Conservation (phyloP, 2,329 filamentous ascomycete genomes). For the Penicillium psychrosexuale region DNA sequence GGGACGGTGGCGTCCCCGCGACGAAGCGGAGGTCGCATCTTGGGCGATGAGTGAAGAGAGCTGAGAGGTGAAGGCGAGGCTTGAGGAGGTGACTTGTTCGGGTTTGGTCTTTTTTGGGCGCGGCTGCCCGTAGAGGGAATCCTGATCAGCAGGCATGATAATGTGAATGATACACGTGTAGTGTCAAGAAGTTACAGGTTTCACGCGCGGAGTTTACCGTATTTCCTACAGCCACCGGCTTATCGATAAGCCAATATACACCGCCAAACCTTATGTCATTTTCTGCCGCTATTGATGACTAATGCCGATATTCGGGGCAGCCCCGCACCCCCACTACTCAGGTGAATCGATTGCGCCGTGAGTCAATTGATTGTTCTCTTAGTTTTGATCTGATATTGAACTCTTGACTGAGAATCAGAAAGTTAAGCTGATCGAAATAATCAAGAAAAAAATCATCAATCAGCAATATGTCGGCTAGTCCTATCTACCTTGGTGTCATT, state of each 20-base stretch:
- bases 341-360: conserved; percentile 8
- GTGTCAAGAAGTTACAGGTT: not conserved
- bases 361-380: conserved; percentile 5
- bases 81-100: conserved; percentile 61
- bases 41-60: conserved; percentile 75
- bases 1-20: conserved; percentile 42
- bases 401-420: conserved; percentile 13
- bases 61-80: conserved; percentile 82
- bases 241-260: conserved; percentile 7
- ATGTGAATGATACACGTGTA: not conserved
- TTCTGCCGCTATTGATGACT: conserved; percentile 1
- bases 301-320: conserved; percentile 10
- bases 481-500: conserved; percentile 44
- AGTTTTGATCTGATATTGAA: not conserved
- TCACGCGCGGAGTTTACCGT: not conserved
- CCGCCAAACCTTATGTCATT: not conserved
- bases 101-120: conserved; percentile 58
- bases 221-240: not conserved
- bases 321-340: conserved; percentile 8
- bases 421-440: not conserved
- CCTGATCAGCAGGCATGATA: conserved; percentile 17
- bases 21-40: conserved; percentile 43
- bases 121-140: conserved; percentile 69
- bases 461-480: conserved; percentile 29
- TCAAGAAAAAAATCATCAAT: not conserved